phyloP scores from a whole-genome alignment of 75 land plant genomes.

The Adiantum capillusveneris region DNA sequence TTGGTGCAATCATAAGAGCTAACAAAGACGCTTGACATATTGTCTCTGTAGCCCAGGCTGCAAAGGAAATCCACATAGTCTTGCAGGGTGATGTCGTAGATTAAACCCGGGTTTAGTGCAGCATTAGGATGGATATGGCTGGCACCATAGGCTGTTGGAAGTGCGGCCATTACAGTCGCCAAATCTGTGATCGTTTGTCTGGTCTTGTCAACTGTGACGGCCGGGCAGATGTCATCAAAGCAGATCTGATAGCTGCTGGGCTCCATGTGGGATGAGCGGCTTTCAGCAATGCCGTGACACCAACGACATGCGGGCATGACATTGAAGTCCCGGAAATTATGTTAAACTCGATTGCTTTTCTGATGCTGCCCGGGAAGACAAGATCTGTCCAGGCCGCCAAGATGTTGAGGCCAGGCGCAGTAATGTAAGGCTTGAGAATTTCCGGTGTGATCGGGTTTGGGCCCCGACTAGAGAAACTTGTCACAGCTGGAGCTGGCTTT shows the following conservation, averaged over 20 bases:
- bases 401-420: slow-evolving; percentile 40
- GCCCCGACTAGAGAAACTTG: slow-evolving; percentile 37
- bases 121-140: slow-evolving; percentile 16
- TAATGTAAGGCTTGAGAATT: slow-evolving; percentile 44
- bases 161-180: slow-evolving; percentile 18
- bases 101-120: slow-evolving; percentile 21
- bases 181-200: slow-evolving; percentile 34
- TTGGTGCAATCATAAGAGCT: background rate
- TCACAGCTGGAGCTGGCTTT: slow-evolving; percentile 26
- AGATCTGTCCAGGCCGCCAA: slow-evolving; percentile 44
- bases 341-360: slow-evolving; percentile 34
- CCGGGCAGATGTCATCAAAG: slow-evolving; percentile 87
- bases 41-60: slow-evolving; percentile 3
- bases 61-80: slow-evolving; percentile 28
- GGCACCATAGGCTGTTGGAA: slow-evolving; percentile 27
- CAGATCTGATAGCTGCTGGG: slow-evolving; percentile 74
- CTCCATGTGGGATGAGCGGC: slow-evolving; percentile 73
- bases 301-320: slow-evolving; percentile 59
- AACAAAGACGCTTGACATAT: too few relatives aligned
- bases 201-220: slow-evolving; percentile 23
- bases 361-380: background rate
- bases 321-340: slow-evolving; percentile 59
- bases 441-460: slow-evolving; percentile 18
- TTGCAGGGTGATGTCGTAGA: slow-evolving; percentile 14
- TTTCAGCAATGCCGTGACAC: slow-evolving; percentile 65